Conservation (phyloP, 1,139 yeast species). For the Meyerozyma athensensis region DNA sequence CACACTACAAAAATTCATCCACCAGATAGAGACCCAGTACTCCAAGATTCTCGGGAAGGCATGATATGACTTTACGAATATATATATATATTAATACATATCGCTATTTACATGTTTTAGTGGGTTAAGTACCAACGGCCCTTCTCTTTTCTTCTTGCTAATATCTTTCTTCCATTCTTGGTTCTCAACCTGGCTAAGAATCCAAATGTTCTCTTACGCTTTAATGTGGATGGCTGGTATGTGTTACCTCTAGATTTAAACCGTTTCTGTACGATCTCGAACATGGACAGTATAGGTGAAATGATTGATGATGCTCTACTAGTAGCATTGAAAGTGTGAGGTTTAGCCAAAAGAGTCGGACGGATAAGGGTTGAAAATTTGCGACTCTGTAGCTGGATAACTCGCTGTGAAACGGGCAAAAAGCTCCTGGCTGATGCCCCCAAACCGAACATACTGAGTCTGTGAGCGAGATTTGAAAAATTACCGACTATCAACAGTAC, state of each 20-base stretch:
- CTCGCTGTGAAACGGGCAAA: neutral
- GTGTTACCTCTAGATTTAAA: slow-evolving; percentile 92
- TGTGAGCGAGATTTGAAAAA: slow-evolving; percentile 1
- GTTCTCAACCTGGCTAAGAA: slow-evolving; percentile 82
- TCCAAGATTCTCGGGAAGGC: slow-evolving; percentile 43
- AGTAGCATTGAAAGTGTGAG: neutral
- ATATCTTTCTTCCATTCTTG: slow-evolving; percentile 73
- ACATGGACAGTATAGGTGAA: slow-evolving; percentile 21
- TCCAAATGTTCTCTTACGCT: slow-evolving; percentile 87
- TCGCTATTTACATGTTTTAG: slow-evolving; percentile 20
- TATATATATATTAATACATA: neutral
- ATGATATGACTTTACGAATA: slow-evolving; percentile 10
- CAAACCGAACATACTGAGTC: neutral
- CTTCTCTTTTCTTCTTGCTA: slow-evolving; percentile 75
- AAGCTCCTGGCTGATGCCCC: neutral
- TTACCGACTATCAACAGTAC: slow-evolving; percentile 1
- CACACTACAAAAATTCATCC: slow-evolving; percentile 66
- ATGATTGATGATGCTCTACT: slow-evolving; percentile 3
- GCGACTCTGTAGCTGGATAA: neutral
- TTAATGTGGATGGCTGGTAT: slow-evolving; percentile 87
- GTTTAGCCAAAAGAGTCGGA: neutral
- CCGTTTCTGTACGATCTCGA: slow-evolving; percentile 53
- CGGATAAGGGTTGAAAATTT: neutral
- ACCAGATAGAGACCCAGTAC: slow-evolving; percentile 52
- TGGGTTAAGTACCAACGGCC: slow-evolving; percentile 94